Percentiles rank a stretch among this genome's conserved stretches.
phyloP scores from a whole-genome alignment of 352 stramenopile species.

The Blastocystis sp. region DNA sequence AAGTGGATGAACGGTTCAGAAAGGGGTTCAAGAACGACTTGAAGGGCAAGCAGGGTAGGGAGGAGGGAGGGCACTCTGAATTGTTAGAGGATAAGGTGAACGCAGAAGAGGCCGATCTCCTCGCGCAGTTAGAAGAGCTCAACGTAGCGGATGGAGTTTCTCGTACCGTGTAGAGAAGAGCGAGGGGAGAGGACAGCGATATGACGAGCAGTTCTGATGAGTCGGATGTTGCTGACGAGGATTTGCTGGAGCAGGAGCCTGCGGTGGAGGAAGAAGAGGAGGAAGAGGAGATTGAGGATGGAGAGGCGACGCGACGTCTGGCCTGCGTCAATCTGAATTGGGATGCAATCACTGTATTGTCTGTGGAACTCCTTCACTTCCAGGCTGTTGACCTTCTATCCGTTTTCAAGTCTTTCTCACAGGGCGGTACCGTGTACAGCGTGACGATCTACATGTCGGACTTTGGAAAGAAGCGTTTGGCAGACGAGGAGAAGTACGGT shows the following conservation, averaged over 20 bases:
- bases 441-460: slow-evolving; percentile 53
- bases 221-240: background rate
- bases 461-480: slow-evolving; percentile 31
- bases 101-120: background rate
- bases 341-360: slow-evolving; percentile 5
- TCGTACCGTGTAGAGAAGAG: background rate
- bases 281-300: slow-evolving; percentile 54
- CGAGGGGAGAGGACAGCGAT: background rate
- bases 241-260: background rate
- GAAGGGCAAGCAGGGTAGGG: background rate
- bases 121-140: background rate
- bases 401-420: slow-evolving; percentile 34
- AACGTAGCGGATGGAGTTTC: background rate
- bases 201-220: slow-evolving; percentile 2
- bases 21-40: background rate
- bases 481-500: slow-evolving; percentile 51
- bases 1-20: slow-evolving; percentile 51
- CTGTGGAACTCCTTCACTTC: background rate
- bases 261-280: background rate
- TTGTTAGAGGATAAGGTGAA: slow-evolving; percentile 10
- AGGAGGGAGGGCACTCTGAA: background rate
- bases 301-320: slow-evolving; percentile 36
- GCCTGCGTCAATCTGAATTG: slow-evolving; percentile 57
- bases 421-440: slow-evolving; percentile 20
- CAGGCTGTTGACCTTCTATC: slow-evolving; percentile 36